phyloP scores from a whole-genome alignment of 306 rosid genomes.

The Glycine tomentella region DNA sequence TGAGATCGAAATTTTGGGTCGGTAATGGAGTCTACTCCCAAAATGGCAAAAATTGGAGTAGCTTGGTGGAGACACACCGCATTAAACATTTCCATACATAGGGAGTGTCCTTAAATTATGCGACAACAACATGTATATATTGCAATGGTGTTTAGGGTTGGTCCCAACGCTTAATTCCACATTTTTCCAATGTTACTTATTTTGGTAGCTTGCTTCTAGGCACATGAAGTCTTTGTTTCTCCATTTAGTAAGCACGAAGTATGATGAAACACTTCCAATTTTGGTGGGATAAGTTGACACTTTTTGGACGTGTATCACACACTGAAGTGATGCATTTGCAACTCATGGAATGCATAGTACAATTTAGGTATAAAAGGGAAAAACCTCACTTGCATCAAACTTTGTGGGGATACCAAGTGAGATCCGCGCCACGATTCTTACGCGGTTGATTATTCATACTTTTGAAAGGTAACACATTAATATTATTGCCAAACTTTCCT shows the following conservation, averaged over 20 bases:
- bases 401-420: constrained; percentile 28
- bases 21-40: not conserved
- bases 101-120: constrained; percentile 32
- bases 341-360: not conserved
- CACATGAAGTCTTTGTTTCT: constrained; percentile 1
- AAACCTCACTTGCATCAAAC: constrained; percentile 14
- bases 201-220: constrained; percentile 40
- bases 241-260: constrained; percentile 1
- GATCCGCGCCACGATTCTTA: constrained; percentile 38
- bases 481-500: too few relatives aligned
- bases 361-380: not conserved
- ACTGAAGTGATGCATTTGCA: not conserved
- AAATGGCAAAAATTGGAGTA: constrained; percentile 24
- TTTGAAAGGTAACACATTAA: not conserved
- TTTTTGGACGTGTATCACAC: constrained; percentile 39
- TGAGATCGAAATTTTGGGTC: constrained; percentile 27
- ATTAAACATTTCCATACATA: not conserved
- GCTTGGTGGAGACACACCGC: constrained; percentile 12
- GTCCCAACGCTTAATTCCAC: constrained; percentile 23
- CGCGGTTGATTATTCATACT: constrained; percentile 33
- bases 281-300: constrained; percentile 21
- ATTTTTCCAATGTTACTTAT: not conserved
- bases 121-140: not conserved
- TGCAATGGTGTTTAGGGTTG: not conserved
- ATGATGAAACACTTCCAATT: constrained; percentile 43